These are phyloP conservation scores for Boletus rubroflammeus DNA, from an alignment of 768 basidiomycete species.

Conservation along the genomic window DNA sequence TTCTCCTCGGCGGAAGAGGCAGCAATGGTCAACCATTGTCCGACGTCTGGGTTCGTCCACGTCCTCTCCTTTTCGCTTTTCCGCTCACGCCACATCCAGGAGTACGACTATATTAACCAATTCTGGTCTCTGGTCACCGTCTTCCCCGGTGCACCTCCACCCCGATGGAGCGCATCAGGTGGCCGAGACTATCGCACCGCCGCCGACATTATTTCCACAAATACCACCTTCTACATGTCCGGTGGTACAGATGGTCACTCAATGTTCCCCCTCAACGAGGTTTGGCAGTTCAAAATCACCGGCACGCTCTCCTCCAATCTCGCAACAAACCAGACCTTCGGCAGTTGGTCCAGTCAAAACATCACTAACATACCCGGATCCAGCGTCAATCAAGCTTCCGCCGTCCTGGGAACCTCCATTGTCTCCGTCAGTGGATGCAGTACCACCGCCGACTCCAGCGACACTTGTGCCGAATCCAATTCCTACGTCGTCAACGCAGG, in stretches of 20 bases:
- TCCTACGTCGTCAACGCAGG: constrained; percentile 48
- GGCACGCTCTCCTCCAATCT: constrained; percentile 72
- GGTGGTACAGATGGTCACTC: constrained; percentile 60
- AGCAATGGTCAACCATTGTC: constrained; percentile 49
- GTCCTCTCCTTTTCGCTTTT: background rate
- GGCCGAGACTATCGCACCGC: constrained; percentile 61
- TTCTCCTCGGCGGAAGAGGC: constrained; percentile 70
- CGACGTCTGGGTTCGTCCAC: constrained; percentile 67
- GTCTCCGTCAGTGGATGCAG: constrained; percentile 63
- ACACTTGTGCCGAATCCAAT: constrained; percentile 55
- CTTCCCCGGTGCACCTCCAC: constrained; percentile 50
- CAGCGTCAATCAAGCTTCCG: constrained; percentile 50
- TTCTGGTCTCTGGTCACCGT: constrained; percentile 69
- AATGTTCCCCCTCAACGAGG: constrained; percentile 52
- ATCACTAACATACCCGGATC: constrained; percentile 33
- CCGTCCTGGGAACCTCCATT: constrained; percentile 51
- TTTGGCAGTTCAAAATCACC: constrained; percentile 68
- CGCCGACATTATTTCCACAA: constrained; percentile 35
- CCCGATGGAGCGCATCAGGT: constrained; percentile 70
- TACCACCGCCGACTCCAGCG: constrained; percentile 35
- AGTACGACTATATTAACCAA: constrained; percentile 70
- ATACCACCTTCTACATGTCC: constrained; percentile 69
- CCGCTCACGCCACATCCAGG: constrained; percentile 40
- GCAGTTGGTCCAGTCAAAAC: constrained; percentile 56
- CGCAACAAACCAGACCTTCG: constrained; percentile 41